These are phyloP conservation scores for Trametes cinnabarina DNA, from an alignment of 768 basidiomycete genomes.

Conservation along the genomic window DNA sequence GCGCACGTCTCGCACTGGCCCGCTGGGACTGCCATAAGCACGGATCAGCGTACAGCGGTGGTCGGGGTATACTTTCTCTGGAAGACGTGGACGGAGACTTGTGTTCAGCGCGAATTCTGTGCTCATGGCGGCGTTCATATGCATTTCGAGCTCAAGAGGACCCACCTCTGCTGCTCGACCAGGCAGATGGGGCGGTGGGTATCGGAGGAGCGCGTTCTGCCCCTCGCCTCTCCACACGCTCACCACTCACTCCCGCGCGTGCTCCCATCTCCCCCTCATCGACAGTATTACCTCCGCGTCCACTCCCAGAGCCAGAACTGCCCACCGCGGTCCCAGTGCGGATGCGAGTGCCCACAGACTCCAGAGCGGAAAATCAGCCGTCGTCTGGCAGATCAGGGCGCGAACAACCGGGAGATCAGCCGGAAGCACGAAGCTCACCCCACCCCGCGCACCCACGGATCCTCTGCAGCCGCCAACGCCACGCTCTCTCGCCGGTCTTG, in stretches of 20 bases:
- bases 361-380: neutral
- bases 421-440: no score
- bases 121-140: neutral
- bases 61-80: neutral
- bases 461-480: no score
- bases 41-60: neutral
- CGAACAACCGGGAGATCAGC: no score
- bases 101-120: neutral
- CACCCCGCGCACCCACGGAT: no score
- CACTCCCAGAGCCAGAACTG: neutral
- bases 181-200: neutral
- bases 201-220: neutral
- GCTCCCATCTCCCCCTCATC: neutral
- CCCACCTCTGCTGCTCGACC: neutral
- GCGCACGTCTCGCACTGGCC: constrained; percentile 7
- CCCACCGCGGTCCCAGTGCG: neutral
- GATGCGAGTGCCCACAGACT: no score
- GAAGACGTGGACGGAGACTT: neutral
- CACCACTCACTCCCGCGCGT: neutral
- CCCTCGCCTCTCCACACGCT: constrained; percentile 12
- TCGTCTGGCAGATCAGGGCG: no score
- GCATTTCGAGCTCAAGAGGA: neutral
- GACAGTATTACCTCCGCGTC: neutral
- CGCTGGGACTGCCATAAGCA: constrained; percentile 12
- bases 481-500: no score